Conservation (phyloP, 345 rosid species). For the Citrus sinensis region DVS_A1.0 CM039162.1:19213001-19213500, state of each 20-base stretch:
- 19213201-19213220: background rate
- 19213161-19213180: no score
- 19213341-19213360: slow-evolving; percentile 11
- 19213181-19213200: background rate
- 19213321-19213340: no score
- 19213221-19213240: background rate
- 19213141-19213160: no score
- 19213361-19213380: background rate
- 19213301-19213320: background rate
- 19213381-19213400: background rate
- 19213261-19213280: background rate
- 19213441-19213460: background rate
- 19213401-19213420: background rate
- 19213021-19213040: no score
- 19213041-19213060: no score
- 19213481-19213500: background rate
- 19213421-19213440: background rate
- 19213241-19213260: no score
- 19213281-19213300: slow-evolving; percentile 11
- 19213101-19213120: no score
- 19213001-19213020: no score
- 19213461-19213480: background rate
- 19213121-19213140: no score
- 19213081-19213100: no score
- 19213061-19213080: no score